phyloP scores from a whole-genome alignment of 2,329 filamentous ascomycete genomes.

The Phialophora macrospora region DNA sequence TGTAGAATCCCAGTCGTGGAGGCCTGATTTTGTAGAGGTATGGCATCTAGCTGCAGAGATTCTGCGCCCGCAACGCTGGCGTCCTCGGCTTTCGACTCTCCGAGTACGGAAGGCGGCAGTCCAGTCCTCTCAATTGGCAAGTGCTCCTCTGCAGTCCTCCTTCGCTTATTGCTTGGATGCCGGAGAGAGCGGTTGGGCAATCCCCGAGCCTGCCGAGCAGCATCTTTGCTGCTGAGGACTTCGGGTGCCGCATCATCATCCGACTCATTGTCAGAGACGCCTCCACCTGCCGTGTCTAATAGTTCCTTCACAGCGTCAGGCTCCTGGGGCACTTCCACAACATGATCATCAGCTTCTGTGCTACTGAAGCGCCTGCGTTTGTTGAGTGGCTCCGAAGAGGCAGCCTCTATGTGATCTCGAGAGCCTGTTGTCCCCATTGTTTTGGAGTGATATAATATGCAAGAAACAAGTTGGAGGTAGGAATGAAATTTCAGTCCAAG shows the following conservation, averaged over 20 bases:
- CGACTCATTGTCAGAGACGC: conserved; percentile 4
- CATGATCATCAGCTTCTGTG: conserved; percentile 20
- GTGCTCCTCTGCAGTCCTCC: not conserved
- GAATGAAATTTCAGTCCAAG: not conserved
- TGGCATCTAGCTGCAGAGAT: not conserved
- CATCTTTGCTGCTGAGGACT: conserved; percentile 20
- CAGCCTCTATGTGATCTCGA: conserved; percentile 3
- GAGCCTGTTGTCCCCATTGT: conserved; percentile 31
- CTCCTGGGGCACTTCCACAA: conserved; percentile 5
- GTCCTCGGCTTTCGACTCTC: not conserved
- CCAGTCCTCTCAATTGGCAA: not conserved
- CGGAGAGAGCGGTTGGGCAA: not conserved
- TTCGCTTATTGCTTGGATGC: conserved; percentile 5
- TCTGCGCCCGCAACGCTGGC: not conserved
- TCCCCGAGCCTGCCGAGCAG: conserved; percentile 14
- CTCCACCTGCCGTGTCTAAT: not conserved
- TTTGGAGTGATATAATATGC: not conserved
- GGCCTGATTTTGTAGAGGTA: not conserved
- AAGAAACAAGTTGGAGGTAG: not conserved
- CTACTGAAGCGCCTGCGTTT: conserved; percentile 31
- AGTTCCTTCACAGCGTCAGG: not conserved
- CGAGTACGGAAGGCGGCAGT: not conserved
- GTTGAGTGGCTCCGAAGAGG: conserved; percentile 5
- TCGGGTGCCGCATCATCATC: conserved; percentile 31
- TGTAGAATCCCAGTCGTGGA: not conserved